Base-by-base conservation (phyloP, 495 filamentous ascomycete genomes). In the Annulohypoxylon maeteangense region DNA sequence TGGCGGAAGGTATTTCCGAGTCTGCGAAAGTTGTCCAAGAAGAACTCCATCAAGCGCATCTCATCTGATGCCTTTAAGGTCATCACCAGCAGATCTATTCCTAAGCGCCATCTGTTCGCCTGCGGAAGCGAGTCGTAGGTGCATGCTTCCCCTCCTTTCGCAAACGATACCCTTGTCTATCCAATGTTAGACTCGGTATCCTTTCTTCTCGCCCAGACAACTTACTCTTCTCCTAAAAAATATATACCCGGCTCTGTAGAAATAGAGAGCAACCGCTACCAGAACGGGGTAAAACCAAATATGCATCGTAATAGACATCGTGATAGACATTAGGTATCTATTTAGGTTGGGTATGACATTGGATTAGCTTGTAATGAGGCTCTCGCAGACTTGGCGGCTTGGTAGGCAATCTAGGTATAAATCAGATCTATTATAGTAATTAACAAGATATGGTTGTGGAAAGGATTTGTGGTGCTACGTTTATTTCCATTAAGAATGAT, bases 1-100 rank as follows among this genome's bases (percentile, higher is more conserved):
- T 73, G 70, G 7, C 40, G 65, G 18, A 56, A 73, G 20, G 70
- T 73, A 47, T 73, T 65, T 1, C 70, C 70, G 14, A 68, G 25
- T 20, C 6, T 29, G 8, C 70, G 70, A 31, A 73, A 73, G 38
- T 68, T 73, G 54, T 69, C 70, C 3, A 73, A 40, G 38, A 68
- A 69, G 36, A 73, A 73, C 48, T 73, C 70, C 60, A 73, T 48
- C 38, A 73, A 27, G 1, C 55, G 56, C 7, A 36, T 12, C 16
- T 73, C 70, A 8, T 69, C 62, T 0, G 61, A 56, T 16, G 70
- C 65, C 22, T 61, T 55, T 60, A 66, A 44, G 4, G 65, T 73
- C 61, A 63, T 23, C 27, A 34, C 7, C 38, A 73, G 29, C 23
- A 65, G 42, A 32, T 73, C 70, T 23, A 73, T 48, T 1, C 70